Percentiles rank a stretch among this genome's conserved stretches.
phyloP scores from a whole-genome alignment of 192 early-diverging fungal genomes.

The Mortierella claussenii region DNA sequence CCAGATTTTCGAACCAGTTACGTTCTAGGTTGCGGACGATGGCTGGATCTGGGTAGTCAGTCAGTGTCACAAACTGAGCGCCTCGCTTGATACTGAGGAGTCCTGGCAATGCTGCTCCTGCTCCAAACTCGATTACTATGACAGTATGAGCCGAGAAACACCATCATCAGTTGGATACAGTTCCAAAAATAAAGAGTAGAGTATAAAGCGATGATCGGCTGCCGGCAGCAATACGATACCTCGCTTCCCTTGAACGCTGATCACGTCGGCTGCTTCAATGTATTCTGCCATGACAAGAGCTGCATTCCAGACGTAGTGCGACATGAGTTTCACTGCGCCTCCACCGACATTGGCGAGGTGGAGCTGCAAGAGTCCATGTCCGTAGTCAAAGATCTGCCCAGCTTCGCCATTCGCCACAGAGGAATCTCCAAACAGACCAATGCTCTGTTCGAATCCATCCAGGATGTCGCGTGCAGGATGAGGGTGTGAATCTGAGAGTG shows the following conservation, averaged over 20 bases:
- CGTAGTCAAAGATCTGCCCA: conserved; percentile 49
- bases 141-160: no score
- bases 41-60: conserved; percentile 41
- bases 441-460: conserved; percentile 42
- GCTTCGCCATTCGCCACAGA: conserved; percentile 38
- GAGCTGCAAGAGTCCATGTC: conserved; percentile 7
- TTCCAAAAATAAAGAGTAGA: no score
- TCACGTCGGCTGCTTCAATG: conserved; percentile 22
- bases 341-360: conserved; percentile 47
- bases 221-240: no score
- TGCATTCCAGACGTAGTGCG: conserved; percentile 49
- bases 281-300: conserved; percentile 48
- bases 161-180: no score
- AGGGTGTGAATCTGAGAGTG: background rate
- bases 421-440: conserved; percentile 51
- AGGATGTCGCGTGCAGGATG: conserved; percentile 11
- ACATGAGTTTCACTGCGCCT: conserved; percentile 38
- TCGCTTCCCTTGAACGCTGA: conserved; percentile 31
- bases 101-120: conserved; percentile 47
- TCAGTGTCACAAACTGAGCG: conserved; percentile 26
- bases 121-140: conserved; percentile 46
- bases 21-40: conserved; percentile 43
- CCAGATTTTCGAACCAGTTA: conserved; percentile 48
- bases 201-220: no score
- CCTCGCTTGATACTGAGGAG: conserved; percentile 27